Base-by-base conservation (phyloP, 768 basidiomycete species). In the Boletus barrowsii region DNA sequence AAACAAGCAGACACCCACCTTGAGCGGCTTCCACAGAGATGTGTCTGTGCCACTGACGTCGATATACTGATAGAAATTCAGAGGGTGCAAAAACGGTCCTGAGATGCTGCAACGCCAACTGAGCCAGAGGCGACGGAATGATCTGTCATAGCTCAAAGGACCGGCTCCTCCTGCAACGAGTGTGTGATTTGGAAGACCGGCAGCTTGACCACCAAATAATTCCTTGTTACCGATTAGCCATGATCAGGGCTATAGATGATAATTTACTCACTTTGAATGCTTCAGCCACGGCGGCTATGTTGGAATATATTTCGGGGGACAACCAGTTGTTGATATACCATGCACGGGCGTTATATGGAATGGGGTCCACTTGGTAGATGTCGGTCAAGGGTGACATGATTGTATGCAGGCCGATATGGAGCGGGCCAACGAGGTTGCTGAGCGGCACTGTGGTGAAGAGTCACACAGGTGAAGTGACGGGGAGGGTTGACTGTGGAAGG, bases 61-160 rank as follows among this genome's bases (percentile, higher is more conserved):
- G 54, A 84, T 61, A 59, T 86, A 85, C 43, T 77, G 75, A 65
- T 78, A 83, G 62, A 84, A 78, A 56, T 76, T 75, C 18, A 84
- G 62, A 11, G 82, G 79, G 47, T 79, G 79, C n/a, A 85, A 70
- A 61, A 68, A 85, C 0, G 75, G 70, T 0, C 81, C 83, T 5
- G 83, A 73, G 1, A 71, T 63, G 58, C 79, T 83, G 43, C 74
- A 72, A 40, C 75, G 72, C 75, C 79, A 80, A 13, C 73, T 72
- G 29, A 81, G 56, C 83, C 82, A 83, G 32, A 74, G 60, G 14
- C 82, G 74, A 45, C 84, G 75, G 73, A 83, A 85, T 14, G 74
- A 69, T 8, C 84, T 84, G 58, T 86, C 84, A 58, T 79, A 84
- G 47, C 79, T 79, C 62, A 81, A 77, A 2, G 84, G 84, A 0